phyloP scores from a whole-genome alignment of 345 rosid species.

The Ricinus communis region DNA sequence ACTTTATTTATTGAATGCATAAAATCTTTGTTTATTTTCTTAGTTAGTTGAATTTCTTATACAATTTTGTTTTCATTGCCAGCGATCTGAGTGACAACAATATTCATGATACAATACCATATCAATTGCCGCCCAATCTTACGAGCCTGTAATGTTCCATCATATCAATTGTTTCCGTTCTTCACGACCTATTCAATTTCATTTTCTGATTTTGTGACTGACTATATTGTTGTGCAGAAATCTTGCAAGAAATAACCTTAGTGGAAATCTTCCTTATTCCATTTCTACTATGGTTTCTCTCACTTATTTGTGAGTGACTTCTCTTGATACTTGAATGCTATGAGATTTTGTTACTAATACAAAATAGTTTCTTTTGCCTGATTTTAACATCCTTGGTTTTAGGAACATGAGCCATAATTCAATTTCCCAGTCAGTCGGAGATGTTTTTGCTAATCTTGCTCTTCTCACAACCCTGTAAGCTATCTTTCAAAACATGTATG shows the following conservation, averaged over 20 bases:
- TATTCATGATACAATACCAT: slow-evolving; percentile 82
- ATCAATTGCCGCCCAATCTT: slow-evolving; percentile 93
- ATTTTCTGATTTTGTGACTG: slow-evolving; percentile 6
- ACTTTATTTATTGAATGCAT: not conserved
- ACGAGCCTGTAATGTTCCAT: slow-evolving; percentile 73
- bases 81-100: slow-evolving; percentile 90
- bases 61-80: slow-evolving; percentile 12
- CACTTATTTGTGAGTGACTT: slow-evolving; percentile 66
- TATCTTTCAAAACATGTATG: slow-evolving; percentile 14
- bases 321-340: slow-evolving; percentile 25
- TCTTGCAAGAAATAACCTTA: slow-evolving; percentile 80
- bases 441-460: slow-evolving; percentile 56
- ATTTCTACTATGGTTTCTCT: slow-evolving; percentile 71
- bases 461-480: slow-evolving; percentile 69
- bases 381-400: slow-evolving; percentile 18
- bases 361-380: slow-evolving; percentile 9
- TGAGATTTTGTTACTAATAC: slow-evolving; percentile 9
- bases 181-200: slow-evolving; percentile 11
- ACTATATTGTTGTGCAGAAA: slow-evolving; percentile 54
- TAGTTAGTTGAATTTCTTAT: slow-evolving; percentile 20
- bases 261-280: slow-evolving; percentile 92
- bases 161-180: slow-evolving; percentile 14
- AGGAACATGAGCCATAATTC: slow-evolving; percentile 86
- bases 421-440: slow-evolving; percentile 65
- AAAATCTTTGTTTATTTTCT: slow-evolving; percentile 7